These are phyloP conservation scores for Ocimum tenuiflorum DNA, from an alignment of 257 asterid genomes.

Conservation along the genomic window DNA sequence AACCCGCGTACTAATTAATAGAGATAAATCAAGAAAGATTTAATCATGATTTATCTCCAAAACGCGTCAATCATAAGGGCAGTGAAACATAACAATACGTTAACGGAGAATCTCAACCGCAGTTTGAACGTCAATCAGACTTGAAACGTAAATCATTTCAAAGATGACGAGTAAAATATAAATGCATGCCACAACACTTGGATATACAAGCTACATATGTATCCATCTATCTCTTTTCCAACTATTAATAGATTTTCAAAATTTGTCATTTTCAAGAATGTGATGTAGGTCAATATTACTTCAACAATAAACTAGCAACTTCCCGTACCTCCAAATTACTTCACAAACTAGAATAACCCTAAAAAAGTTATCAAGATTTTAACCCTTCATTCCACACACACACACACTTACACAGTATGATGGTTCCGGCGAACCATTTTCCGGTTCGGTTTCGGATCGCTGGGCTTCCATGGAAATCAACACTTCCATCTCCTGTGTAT, in stretches of 20 bases:
- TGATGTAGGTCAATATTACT: neutral
- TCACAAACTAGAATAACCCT: neutral
- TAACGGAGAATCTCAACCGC: too few relatives aligned
- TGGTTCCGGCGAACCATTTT: conserved; percentile 61
- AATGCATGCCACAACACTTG: conserved; percentile 18
- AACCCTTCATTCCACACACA: neutral
- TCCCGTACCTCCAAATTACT: neutral
- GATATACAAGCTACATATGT: neutral
- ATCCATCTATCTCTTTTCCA: neutral
- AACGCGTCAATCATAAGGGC: too few relatives aligned
- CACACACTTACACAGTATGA: conserved; percentile 58
- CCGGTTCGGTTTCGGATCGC: conserved; percentile 54
- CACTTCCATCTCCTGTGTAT: conserved; percentile 63
- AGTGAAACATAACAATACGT: too few relatives aligned
- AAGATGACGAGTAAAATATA: neutral
- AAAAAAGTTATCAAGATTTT: too few relatives aligned
- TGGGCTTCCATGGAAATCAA: conserved; percentile 64
- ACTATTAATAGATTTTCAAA: neutral
- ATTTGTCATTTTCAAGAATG: conserved; percentile 13
- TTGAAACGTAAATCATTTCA: neutral
- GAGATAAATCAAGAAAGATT: too few relatives aligned
- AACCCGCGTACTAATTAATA: too few relatives aligned
- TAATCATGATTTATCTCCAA: too few relatives aligned
- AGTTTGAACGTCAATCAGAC: too few relatives aligned
- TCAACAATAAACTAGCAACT: neutral